Base-by-base conservation (phyloP, 164 flowering plant genomes). In the Piper longum region DNA sequence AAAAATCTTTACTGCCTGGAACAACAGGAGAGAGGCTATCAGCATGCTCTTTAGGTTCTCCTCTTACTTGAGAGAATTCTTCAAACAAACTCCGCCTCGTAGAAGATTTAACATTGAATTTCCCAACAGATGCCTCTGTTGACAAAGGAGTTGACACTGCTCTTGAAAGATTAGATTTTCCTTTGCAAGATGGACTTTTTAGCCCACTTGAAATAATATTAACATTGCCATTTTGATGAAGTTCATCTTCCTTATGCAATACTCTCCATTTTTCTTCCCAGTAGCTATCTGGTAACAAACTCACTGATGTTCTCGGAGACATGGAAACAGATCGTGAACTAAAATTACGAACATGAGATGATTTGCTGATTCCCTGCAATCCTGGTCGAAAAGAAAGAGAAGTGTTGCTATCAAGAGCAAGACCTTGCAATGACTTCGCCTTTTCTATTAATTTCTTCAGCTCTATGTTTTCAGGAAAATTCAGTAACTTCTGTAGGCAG, bases 201-300 rank as follows among this genome's bases (percentile, higher is more conserved):
- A 54, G 71, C 26, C 69, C 57, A 44, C 84, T 75, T 54, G 56
- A 66, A 67, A 63, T 61, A 56, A 81, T 75, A 2, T 56, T 67
- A 12, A n/a, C 60, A 48, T 2, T 12, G 63, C 65, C 71, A 71
- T 59, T 74, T 59, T 82, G 75, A 61, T 63, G 77, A 19, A 58
- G 57, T 68, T 89, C 90, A 75, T 84, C 90, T 64, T 79, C 85
- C 66, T 84, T 78, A 69, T 86, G 89, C 64, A 83, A 36, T 66
- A 77, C 88, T 72, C 91, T 81, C 98, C 97, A 93, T 70, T 85
- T 83, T 69, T 86, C 92, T 74, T 93, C 98, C 98, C 98, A 93
- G 60, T 93, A 89, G 74, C 95, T 93, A 41, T 83, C 91, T 45
- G 91, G 93, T 41, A 85, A 74, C 66, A 68, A 41, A 68, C 45